A percentile compares a stretch with the other conserved stretches of the same genome.
Conservation (phyloP, 345 rosid species). For the Gossypium mustelinum region DNA sequence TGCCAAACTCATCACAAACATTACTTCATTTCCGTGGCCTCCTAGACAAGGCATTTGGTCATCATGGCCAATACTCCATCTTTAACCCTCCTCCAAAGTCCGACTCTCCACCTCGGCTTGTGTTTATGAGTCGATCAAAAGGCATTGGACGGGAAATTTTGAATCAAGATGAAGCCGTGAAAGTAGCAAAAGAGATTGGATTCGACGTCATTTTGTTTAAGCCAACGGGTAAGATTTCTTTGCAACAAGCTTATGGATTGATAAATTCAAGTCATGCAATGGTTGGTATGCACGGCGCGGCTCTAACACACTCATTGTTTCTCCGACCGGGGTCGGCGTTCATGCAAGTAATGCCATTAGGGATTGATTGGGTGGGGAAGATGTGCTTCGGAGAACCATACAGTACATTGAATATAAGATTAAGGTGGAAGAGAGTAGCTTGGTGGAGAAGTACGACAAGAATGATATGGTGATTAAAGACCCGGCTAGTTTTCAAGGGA, state of each 20-base stretch:
- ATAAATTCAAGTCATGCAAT: conserved; percentile 44
- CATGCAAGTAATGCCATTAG: background rate
- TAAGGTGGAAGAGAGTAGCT: conserved; percentile 40
- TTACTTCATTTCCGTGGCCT: conserved; percentile 37
- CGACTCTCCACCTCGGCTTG: conserved; percentile 22
- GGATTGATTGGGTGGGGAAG: conserved; percentile 21
- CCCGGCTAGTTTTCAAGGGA: conserved; percentile 32
- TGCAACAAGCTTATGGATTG: conserved; percentile 33
- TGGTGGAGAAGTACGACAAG: conserved; percentile 36
- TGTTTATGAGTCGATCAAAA: conserved; percentile 28
- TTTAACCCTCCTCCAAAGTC: background rate
- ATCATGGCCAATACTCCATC: background rate
- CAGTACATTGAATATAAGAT: conserved; percentile 40
- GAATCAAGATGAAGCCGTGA: conserved; percentile 28
- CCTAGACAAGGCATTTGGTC: conserved; percentile 33
- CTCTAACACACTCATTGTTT: conserved; percentile 48
- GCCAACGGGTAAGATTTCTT: conserved; percentile 23
- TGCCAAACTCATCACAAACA: conserved; percentile 29
- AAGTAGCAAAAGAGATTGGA: conserved; percentile 34
- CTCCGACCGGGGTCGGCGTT: conserved; percentile 47
- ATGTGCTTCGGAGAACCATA: conserved; percentile 35
- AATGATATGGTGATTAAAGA: conserved; percentile 40
- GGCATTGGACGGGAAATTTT: conserved; percentile 30
- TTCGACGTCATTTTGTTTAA: conserved; percentile 41
- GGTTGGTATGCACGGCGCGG: conserved; percentile 64